A percentile compares a stretch with the other conserved stretches of the same genome.
These are phyloP conservation scores for Microdochium bolleyi DNA, from an alignment of 2,329 filamentous ascomycete species.

Conservation along the genomic window DNA sequence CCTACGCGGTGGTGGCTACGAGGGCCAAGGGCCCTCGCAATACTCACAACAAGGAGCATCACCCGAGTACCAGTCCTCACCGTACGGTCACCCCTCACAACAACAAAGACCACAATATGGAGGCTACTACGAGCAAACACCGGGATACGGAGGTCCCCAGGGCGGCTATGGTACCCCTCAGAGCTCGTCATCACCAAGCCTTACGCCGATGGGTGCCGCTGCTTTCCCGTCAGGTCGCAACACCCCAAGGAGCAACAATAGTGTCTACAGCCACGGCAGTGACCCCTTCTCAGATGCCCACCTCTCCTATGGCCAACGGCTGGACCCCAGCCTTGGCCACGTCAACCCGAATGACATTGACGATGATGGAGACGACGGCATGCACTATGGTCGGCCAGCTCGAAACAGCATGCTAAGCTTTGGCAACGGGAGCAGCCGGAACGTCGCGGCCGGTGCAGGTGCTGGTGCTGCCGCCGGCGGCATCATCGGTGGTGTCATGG, in stretches of 20 bases:
- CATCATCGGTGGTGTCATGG: conserved; percentile 31
- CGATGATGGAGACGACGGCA: conserved; percentile 83
- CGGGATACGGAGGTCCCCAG: background rate
- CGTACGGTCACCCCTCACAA: conserved; percentile 6
- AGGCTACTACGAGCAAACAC: background rate
- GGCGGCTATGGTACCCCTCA: background rate
- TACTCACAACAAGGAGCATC: conserved; percentile 16
- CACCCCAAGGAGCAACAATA: conserved; percentile 40
- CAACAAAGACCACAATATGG: conserved; percentile 7
- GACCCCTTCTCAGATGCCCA: conserved; percentile 55
- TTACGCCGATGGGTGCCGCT: background rate
- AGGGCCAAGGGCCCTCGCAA: conserved; percentile 8
- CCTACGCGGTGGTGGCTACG: conserved; percentile 31
- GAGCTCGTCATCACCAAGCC: conserved; percentile 9
- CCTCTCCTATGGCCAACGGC: conserved; percentile 35
- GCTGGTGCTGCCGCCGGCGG: conserved; percentile 33
- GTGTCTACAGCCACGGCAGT: conserved; percentile 39
- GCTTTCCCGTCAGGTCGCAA: conserved; percentile 19
- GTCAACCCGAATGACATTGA: conserved; percentile 74
- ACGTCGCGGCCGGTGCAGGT: conserved; percentile 32
- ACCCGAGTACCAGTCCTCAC: conserved; percentile 7
- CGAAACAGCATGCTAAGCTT: conserved; percentile 54
- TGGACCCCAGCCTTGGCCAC: conserved; percentile 44
- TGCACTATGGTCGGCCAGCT: conserved; percentile 45
- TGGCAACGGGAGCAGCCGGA: conserved; percentile 34